Evolutionary conservation across 257 asterid genomes (phyloP), one percentile per base, ranked within the genome.

Genomic region (Echium plantagineum): DNA sequence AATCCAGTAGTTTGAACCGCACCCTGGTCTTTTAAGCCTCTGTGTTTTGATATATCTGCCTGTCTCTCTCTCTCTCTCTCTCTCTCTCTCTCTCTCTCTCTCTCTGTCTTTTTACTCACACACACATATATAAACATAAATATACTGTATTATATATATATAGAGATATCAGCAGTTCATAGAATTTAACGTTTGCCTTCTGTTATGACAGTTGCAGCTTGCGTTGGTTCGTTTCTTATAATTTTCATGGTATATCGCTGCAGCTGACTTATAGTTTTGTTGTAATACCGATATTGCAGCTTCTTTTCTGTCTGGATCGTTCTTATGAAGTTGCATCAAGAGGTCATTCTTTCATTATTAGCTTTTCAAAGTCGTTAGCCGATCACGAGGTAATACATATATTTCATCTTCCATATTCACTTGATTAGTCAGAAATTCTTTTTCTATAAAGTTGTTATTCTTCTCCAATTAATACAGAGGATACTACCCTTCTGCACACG

Each of bases 271-370:
- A 67, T 35, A 46, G 71, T 57, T 53, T 42, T 63, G 65, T 66
- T 75, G 48, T 58, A 55, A 61, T 58, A 13, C 69, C 71, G 56
- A 65, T 63, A 59, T 60, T 76, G 67, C 85, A 93, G 99, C 82
- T 93, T 51, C 85, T 93, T 58, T 89, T 89, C 74, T 86, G 81
- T 78, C 75, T 93, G 75, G 80, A 73, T 64, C 97, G 97, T 19
- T 95, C 99, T 60, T 93, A 79, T 77, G 99, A 93, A 78, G 97
- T 77, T 74, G 95, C 96, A 24, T 85, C 95, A 47, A 84, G 99
- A 80, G 99, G 96, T 75, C 84, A 93, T 79, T 82, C 96, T n/a
- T 93, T 93, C 77, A 81, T 93, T 72, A 83, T 93, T 71, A 83
- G 94, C 89, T 93, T 93, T 80, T 86, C 99, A 68, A 87, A 83